These are phyloP conservation scores for Coprinellus micaceus DNA, from an alignment of 768 basidiomycete species.

Conservation along the genomic window DNA sequence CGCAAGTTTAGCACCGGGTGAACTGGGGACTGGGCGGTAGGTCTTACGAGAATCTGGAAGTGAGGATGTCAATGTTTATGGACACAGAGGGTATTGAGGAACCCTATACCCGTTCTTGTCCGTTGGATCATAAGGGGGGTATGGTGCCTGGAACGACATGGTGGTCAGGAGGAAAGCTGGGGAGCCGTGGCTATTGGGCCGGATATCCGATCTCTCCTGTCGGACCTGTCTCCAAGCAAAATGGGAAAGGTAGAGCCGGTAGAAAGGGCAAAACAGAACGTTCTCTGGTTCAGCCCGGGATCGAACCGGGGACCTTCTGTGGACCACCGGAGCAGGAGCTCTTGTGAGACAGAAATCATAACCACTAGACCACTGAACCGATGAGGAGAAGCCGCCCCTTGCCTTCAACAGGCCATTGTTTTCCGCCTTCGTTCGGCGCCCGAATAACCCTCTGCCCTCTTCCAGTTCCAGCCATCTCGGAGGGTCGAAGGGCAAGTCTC, in stretches of 20 bases:
- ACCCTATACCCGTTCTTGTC: slow-evolving; percentile 56
- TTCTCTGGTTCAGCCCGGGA: slow-evolving; percentile 36
- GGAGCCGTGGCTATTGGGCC: no score
- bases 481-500: no score
- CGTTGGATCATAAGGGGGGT: slow-evolving; percentile 70
- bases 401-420: neutral
- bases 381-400: neutral
- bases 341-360: slow-evolving; percentile 43
- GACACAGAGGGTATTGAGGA: neutral
- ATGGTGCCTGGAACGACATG: slow-evolving; percentile 38
- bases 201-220: no score
- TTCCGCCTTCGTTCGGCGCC: no score
- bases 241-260: neutral
- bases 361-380: slow-evolving; percentile 53
- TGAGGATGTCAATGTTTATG: neutral
- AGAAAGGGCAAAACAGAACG: slow-evolving; percentile 7
- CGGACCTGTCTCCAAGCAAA: no score
- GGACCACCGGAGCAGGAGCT: slow-evolving; percentile 2
- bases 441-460: no score
- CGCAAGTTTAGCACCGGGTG: neutral
- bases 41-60: slow-evolving; percentile 57
- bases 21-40: neutral
- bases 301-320: slow-evolving; percentile 38
- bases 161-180: neutral
- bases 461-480: no score